Percentiles rank a stretch among this genome's conserved stretches.
Conservation (phyloP, 2,329 filamentous ascomycete species). For the Rachicladosporium sp. region DNA sequence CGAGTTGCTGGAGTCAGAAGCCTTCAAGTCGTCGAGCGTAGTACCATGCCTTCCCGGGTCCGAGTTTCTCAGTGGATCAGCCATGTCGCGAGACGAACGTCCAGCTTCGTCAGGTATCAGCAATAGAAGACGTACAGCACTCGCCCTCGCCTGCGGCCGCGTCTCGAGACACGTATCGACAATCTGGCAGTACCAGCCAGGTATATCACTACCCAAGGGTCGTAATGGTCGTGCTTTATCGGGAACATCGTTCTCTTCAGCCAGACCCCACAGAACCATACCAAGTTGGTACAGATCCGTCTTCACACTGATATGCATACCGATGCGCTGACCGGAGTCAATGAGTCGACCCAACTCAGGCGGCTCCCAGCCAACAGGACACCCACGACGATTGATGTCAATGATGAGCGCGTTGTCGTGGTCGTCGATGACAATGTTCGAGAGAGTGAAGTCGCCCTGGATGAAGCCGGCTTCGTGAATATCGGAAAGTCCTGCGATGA, state of each 20-base stretch:
- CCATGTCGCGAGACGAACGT: not conserved
- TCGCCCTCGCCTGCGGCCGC: constrained; percentile 57
- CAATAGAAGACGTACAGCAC: constrained; percentile 59
- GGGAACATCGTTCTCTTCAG: constrained; percentile 78
- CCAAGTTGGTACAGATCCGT: constrained; percentile 92
- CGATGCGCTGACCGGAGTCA: constrained; percentile 76
- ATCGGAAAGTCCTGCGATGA: constrained; percentile 76
- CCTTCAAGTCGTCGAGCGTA: constrained; percentile 1
- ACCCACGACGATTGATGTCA: constrained; percentile 95
- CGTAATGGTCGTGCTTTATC: constrained; percentile 62
- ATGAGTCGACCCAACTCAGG: constrained; percentile 80
- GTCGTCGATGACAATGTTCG: constrained; percentile 87
- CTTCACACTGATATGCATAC: constrained; percentile 97
- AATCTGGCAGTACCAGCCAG: constrained; percentile 65
- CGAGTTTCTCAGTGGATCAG: not conserved
- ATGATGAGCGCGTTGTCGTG: constrained; percentile 87
- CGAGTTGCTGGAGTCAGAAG: constrained; percentile 26
- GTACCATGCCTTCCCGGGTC: too few species aligned
- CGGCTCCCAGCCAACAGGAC: constrained; percentile 93
- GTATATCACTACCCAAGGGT: constrained; percentile 47
- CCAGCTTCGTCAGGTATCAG: constrained; percentile 46
- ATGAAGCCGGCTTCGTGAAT: constrained; percentile 95
- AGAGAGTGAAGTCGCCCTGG: constrained; percentile 92
- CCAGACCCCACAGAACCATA: constrained; percentile 92
- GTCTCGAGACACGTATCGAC: constrained; percentile 66